phyloP scores from a whole-genome alignment of 2,329 filamentous ascomycete genomes.

The Neocucurbitaria cava region DNA sequence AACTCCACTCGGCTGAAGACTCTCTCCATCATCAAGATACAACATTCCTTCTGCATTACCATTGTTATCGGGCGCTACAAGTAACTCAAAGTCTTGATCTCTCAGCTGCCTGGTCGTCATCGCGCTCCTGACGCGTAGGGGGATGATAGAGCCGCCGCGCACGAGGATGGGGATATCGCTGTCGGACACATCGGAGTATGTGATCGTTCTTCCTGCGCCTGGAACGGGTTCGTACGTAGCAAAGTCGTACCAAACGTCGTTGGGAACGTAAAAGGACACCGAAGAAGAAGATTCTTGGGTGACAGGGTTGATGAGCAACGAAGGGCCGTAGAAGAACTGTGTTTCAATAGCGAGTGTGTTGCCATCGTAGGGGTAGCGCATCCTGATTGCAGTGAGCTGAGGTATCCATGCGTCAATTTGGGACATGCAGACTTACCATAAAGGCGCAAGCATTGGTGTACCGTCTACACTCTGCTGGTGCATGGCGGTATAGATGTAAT shows the following conservation, averaged over 20 bases:
- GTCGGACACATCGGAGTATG: constrained; percentile 55
- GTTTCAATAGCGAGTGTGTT: constrained; percentile 58
- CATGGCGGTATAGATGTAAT: constrained; percentile 79
- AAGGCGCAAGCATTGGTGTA: constrained; percentile 69
- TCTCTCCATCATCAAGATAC: constrained; percentile 80
- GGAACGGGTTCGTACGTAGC: constrained; percentile 38
- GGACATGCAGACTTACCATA: constrained; percentile 67
- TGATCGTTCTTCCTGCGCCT: constrained; percentile 52
- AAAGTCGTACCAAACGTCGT: constrained; percentile 60
- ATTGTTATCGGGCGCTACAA: constrained; percentile 69
- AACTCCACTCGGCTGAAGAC: constrained; percentile 63
- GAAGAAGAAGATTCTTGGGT: constrained; percentile 58
- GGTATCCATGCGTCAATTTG: background rate
- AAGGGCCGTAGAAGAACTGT: constrained; percentile 66
- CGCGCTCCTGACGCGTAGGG: constrained; percentile 61
- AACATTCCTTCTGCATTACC: constrained; percentile 71
- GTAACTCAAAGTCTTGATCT: constrained; percentile 71
- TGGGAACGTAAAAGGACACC: constrained; percentile 63
- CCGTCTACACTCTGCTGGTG: constrained; percentile 66
- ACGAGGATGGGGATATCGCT: constrained; percentile 69
- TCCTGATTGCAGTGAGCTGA: constrained; percentile 46
- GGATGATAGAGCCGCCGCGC: constrained; percentile 68
- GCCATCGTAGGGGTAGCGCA: constrained; percentile 67
- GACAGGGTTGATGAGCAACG: constrained; percentile 64
- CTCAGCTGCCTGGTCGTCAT: constrained; percentile 70